Base-by-base conservation (phyloP, 371 early-diverging fungal genomes). In the Batkoa obscura region DNA sequence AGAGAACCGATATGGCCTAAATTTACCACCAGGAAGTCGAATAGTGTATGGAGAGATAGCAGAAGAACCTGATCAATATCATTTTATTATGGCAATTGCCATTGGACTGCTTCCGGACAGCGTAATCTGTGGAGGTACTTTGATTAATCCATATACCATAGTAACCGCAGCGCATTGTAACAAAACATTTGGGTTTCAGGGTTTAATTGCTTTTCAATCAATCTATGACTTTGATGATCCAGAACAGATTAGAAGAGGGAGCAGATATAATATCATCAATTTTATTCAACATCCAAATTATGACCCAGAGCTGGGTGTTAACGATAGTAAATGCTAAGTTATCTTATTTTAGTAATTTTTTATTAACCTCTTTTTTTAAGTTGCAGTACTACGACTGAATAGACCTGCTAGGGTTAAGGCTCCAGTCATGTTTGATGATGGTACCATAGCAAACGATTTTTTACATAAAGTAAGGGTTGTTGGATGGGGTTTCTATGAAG, bases 281-380 rank as follows among this genome's bases (percentile, higher is more conserved):
- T 46, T 46, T 30, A 46, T 46, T 6, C 47, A 46, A 17, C 55
- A 54, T 42, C 55, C 55, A 6, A n/a, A 32, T 17, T 54, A 42
- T 38, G 43, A 54, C 33, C 55, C 42, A 2, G 4, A 4, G 2
- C 39, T 2, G 2, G 17, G 12, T 13, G 30, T 42, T 9, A 54
- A 54, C 32, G 55, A 54, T 33, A 31, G 39, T 54, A 32, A 3
- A 39, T 39, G 13, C 41, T 39, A 39, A 39, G 5, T 4, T 15
- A 51, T 12, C 9, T 13, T 3, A 3, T 45, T n/a, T 51, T 36
- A 10, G 12, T 15, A 36, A 15, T 38, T 45, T 17, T 50, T 3
- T 30, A 6, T 10, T 17, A 46, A 15, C 15, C 41, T 41, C 13
- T 9, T 41, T 6, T 30, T 30, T 6, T n/a, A 9, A 46, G 47